A percentile compares a stretch with the other conserved stretches of the same genome.
Evolutionary conservation across 139 green algal genomes (phyloP).

Genomic region (Diplosphaera chodatii): DNA sequence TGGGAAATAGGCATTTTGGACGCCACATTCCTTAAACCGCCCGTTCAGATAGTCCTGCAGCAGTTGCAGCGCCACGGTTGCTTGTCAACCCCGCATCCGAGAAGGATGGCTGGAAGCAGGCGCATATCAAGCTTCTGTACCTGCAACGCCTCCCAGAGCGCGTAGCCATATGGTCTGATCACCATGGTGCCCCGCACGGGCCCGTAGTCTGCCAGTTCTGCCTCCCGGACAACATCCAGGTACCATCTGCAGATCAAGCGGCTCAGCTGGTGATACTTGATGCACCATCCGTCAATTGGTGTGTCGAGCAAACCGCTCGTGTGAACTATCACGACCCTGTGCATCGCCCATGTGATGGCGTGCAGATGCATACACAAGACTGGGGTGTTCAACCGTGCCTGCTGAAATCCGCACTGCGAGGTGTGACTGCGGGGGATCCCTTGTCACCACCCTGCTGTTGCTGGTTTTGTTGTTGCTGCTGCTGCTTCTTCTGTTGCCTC

Average conservation of each 20-base stretch:
- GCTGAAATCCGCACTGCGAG: conserved; percentile 77
- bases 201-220: conserved; percentile 95
- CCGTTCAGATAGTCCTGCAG: conserved; percentile 75
- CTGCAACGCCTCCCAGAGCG: conserved; percentile 69
- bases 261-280: no score
- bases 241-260: conserved; percentile 91
- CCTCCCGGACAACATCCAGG: conserved; percentile 91
- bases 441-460: conserved; percentile 12
- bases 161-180: conserved; percentile 93
- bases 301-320: no score
- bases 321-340: no score
- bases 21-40: conserved; percentile 81
- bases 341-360: no score
- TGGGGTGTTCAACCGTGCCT: no score
- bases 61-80: no score
- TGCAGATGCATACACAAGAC: no score
- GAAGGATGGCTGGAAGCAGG: no score
- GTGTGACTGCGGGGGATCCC: conserved; percentile 64
- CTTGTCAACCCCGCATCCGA: no score
- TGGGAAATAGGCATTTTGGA: conserved; percentile 96
- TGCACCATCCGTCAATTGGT: no score
- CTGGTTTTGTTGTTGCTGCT: conserved; percentile 21
- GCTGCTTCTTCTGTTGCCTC: conserved; percentile 18
- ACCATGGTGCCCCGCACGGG: conserved; percentile 98
- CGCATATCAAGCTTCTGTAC: no score